Percentiles rank a stretch among this genome's conserved stretches.
These are phyloP conservation scores for Aspergillus coremiiformis DNA, from an alignment of 495 filamentous ascomycete species.

Conservation along the genomic window DNA sequence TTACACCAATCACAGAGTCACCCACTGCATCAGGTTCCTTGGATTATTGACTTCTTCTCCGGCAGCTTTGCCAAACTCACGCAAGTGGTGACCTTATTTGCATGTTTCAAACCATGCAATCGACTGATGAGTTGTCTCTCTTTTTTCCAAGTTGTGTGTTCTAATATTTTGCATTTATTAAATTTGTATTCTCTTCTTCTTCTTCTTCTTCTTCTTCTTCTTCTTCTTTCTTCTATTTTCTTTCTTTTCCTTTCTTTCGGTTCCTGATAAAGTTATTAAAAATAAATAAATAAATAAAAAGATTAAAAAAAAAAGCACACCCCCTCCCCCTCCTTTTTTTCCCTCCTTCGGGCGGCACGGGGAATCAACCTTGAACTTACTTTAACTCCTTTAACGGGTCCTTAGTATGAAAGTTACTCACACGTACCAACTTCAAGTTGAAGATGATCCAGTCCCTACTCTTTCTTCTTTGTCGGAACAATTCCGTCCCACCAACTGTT, in stretches of 20 bases:
- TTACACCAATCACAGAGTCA: background rate
- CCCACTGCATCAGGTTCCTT: background rate
- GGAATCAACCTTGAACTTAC: background rate
- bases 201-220: too few relatives aligned
- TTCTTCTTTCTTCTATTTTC: background rate
- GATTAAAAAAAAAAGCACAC: background rate
- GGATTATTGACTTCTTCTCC: background rate
- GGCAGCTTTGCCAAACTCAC: background rate
- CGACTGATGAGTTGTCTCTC: background rate
- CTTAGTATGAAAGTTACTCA: background rate
- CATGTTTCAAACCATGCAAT: background rate
- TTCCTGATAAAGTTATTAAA: slow-evolving; percentile 2
- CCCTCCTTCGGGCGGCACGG: slow-evolving; percentile 2
- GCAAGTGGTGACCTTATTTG: background rate
- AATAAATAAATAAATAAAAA: too few relatives aligned
- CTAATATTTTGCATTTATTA: too few relatives aligned
- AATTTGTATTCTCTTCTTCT: too few relatives aligned
- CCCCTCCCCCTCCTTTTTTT: background rate
- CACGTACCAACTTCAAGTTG: background rate
- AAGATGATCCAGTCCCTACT: background rate
- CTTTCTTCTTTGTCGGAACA: background rate
- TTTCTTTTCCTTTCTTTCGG: background rate
- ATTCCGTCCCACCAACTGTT: background rate
- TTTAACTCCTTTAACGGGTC: background rate
- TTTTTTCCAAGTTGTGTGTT: too few relatives aligned